Evolutionary conservation across 2,329 filamentous ascomycete species (phyloP), one percentile per base, ranked within the genome.

Genomic region (Pseudogymnoascus sp.): DNA sequence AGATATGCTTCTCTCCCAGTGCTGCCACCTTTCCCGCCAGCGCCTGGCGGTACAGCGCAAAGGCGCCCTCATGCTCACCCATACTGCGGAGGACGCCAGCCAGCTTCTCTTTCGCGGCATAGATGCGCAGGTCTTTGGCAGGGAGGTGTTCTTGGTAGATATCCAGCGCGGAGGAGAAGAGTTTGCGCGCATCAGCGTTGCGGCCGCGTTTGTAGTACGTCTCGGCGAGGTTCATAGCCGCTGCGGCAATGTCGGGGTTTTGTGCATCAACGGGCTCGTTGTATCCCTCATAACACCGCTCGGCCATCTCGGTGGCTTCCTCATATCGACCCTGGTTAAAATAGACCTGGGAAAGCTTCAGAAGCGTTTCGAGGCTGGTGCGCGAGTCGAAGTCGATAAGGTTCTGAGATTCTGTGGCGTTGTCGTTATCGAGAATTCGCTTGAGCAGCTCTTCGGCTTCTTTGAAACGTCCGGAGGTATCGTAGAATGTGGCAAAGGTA

Each of bases 321-420:
- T 60, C 25, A 16, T 64, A 63, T 12, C 38, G 25, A n/a, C 63
- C 62, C n/a, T 64, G 63, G 16, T 14, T 25, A 1, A 18, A 25
- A 14, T 65, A 47, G 5, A 63, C 21, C 8, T 37, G 7, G 23
- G 59, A 23, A 35, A 50, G 44, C 23, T 25, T 50, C 23, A 50
- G 23, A 12, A 50, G 44, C 3, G 44, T 50, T 28, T 50, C 44
- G 14, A 50, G 44, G 7, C 23, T 50, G 7, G 23, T 50, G 3
- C 44, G 37, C 50, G 16, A 63, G 50, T 62, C 28, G 33, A 65
- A 40, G 12, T 61, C 53, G 3, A 65, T 47, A 38, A 47, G 56
- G 21, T 66, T 25, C 21, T 60, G 28, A 60, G 47, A 14, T 60
- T n/a, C 59, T 37, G 21, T 35, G 59, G 61, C 28, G 47, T 4